Evolutionary conservation across 1,284 basidiomycete genomes (phyloP).

Genomic region (Ceratobasidium sp.): DNA sequence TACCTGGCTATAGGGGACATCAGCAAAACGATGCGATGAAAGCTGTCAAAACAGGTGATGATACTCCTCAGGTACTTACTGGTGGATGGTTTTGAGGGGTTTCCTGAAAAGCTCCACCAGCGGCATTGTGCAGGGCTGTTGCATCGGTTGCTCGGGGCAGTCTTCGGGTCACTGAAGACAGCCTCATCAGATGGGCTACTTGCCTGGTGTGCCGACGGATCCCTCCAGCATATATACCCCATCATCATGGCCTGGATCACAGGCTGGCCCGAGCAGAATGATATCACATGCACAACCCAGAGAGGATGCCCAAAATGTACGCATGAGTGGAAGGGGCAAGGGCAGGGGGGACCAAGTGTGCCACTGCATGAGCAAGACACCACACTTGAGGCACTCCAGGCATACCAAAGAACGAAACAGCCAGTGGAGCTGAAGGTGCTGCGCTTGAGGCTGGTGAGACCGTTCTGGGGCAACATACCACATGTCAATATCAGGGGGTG

Average conservation of each 20-base stretch:
- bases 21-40: constrained; percentile 18
- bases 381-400: too few relatives aligned
- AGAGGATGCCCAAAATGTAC: constrained; percentile 9
- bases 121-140: neutral
- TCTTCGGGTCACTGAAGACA: constrained; percentile 20
- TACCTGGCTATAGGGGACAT: constrained; percentile 34
- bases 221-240: constrained; percentile 37
- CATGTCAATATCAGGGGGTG: neutral
- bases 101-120: neutral
- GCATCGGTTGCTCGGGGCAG: constrained; percentile 35
- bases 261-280: constrained; percentile 22
- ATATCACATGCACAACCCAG: constrained; percentile 6
- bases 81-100: neutral
- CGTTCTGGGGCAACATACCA: constrained; percentile 1
- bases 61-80: constrained; percentile 36
- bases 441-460: neutral
- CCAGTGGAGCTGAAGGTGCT: neutral
- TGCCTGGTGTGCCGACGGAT: constrained; percentile 20
- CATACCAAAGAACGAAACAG: neutral
- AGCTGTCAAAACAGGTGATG: constrained; percentile 17
- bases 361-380: neutral
- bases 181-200: neutral
- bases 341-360: neutral
- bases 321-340: neutral
- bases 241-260: constrained; percentile 1